These are phyloP conservation scores for Telopea speciosissima DNA, from an alignment of 177 flowering plant species.

Conservation along the genomic window DNA sequence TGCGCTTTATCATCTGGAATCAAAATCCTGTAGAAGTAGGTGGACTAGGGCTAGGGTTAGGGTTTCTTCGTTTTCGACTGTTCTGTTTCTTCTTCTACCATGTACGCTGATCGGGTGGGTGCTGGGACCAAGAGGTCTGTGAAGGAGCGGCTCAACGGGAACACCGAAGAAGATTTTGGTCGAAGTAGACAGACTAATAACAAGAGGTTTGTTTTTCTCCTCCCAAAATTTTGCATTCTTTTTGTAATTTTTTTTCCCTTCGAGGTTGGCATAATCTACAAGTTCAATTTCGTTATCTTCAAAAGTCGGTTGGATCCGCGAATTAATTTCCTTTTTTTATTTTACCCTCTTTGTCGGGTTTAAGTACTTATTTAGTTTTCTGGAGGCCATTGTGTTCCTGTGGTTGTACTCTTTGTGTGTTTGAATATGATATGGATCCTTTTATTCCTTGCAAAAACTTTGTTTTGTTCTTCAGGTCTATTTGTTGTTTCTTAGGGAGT, in stretches of 20 bases:
- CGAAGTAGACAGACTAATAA: slow-evolving; percentile 10
- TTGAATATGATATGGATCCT: too few species aligned
- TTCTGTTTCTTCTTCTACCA: slow-evolving; percentile 3
- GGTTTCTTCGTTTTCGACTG: slow-evolving; percentile 2
- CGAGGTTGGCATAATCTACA: not conserved
- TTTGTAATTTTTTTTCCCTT: not conserved
- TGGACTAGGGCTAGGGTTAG: not conserved
- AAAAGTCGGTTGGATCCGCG: not conserved
- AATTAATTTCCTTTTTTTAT: not conserved
- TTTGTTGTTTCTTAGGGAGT: too few species aligned
- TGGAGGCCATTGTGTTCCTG: not conserved
- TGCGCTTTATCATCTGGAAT: not conserved
- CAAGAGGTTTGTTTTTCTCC: slow-evolving; percentile 20
- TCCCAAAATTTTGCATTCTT: not conserved
- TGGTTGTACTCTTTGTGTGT: not conserved
- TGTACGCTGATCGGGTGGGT: slow-evolving; percentile 29
- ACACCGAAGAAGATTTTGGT: slow-evolving; percentile 11
- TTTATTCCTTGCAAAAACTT: too few species aligned
- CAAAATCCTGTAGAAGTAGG: not conserved
- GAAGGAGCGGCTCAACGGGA: slow-evolving; percentile 26
- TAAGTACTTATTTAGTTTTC: too few species aligned
- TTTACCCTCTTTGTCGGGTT: too few species aligned
- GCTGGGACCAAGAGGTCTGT: slow-evolving; percentile 26
- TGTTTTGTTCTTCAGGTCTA: too few species aligned
- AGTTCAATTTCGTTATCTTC: not conserved